phyloP scores from a whole-genome alignment of 1,284 basidiomycete genomes.

The Clitocybe nebularis region DNA sequence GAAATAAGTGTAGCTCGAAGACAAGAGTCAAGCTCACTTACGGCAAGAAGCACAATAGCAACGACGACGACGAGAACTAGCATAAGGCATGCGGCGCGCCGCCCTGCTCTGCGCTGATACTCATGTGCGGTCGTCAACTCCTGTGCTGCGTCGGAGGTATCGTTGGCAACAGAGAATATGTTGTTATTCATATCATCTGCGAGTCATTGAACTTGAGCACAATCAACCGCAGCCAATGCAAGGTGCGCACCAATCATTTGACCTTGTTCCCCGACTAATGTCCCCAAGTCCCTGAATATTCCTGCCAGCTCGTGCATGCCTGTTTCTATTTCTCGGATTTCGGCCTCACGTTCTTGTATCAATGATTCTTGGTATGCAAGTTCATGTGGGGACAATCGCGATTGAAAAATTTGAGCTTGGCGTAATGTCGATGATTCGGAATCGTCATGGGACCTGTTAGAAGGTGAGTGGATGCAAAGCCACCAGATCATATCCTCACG shows the following conservation, averaged over 20 bases:
- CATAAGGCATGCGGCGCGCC: slow-evolving; percentile 86
- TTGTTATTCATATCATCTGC: slow-evolving; percentile 97
- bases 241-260: slow-evolving; percentile 82
- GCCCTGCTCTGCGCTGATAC: slow-evolving; percentile 93
- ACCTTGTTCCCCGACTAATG: slow-evolving; percentile 93
- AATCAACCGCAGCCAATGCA: slow-evolving; percentile 1
- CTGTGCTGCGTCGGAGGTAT: slow-evolving; percentile 82
- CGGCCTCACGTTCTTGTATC: slow-evolving; percentile 91
- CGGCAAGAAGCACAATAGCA: slow-evolving; percentile 88
- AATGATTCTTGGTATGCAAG: slow-evolving; percentile 95
- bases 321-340: slow-evolving; percentile 95
- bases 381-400: slow-evolving; percentile 82
- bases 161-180: slow-evolving; percentile 81
- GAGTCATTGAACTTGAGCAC: neutral
- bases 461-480: slow-evolving; percentile 1
- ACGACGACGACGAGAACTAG: slow-evolving; percentile 86
- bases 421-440: slow-evolving; percentile 32
- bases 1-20: neutral
- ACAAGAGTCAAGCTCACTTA: slow-evolving; percentile 40
- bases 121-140: slow-evolving; percentile 90
- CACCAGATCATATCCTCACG: slow-evolving; percentile 17
- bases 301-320: slow-evolving; percentile 97
- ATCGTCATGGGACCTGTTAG: slow-evolving; percentile 29
- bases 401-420: slow-evolving; percentile 70
- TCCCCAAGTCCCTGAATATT: slow-evolving; percentile 96